Evolutionary conservation across 768 basidiomycete genomes (phyloP), one percentile per base, ranked within the genome.

Genomic region (Psilocybe azurescens): DNA sequence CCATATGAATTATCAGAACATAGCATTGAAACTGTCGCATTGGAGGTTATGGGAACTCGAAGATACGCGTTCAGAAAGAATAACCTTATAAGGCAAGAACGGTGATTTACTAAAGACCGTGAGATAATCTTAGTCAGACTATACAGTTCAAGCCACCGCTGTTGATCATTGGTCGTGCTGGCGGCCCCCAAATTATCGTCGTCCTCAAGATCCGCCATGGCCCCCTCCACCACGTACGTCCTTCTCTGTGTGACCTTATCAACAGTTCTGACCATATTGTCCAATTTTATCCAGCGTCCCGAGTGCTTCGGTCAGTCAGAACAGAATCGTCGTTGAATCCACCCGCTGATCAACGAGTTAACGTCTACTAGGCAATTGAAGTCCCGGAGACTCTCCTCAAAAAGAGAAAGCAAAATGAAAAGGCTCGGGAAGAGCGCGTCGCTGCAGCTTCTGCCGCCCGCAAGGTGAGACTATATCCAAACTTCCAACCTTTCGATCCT

Each of bases 311-410:
- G 84, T 86, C 67, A 78, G 82, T 78, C 65, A 54, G 52, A 66
- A 65, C 61, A 39, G 59, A 65, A 59, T 11, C 55, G 48, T 62
- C 63, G 44, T 58, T 52, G 62, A 47, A 54, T 46, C 65, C 65
- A 58, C 51, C 67, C 67, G 68, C 70, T 76, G 54, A 74, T 58
- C 44, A 52, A 41, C 47, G 55, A 67, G 64, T 65, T 66, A 49
- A 51, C 60, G 51, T 61, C 58, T 55, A 63, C 64, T 71, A 94
- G 93, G 87, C 89, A 74, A 89, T 97, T 77, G 92, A 96, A 88
- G 96, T 97, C 81, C 96, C 96, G 78, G 96, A 97, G 90, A 98
- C 96, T 75, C 89, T 98, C 84, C 94, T 98, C 84, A 98, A 97
- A 88, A 98, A 97, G 85, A 90, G 96, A 82, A 95, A 96, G 83